Evolutionary conservation across 805 yeast species (phyloP), one percentile per base, ranked within the genome.

Genomic region (Wilhelminamyces savonicus): DNA sequence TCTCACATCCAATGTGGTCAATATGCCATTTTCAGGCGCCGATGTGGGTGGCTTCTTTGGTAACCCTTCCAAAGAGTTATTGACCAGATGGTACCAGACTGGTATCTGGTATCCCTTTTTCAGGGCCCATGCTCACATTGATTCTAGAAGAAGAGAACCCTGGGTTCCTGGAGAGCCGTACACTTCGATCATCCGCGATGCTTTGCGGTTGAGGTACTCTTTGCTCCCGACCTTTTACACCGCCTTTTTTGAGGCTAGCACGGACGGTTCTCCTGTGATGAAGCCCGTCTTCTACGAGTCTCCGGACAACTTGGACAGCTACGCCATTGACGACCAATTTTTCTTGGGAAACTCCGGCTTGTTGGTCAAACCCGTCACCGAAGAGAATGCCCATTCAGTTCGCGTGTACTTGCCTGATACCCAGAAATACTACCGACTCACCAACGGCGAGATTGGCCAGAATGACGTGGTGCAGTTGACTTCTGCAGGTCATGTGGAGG

Each of bases 21-120:
- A 95, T 7, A 79, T 77, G 77, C 95, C 96, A 18, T 90, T 88
- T 59, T 71, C 82, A 5, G 99, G 99, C 7, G 90, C 96, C 7
- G 99, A 92, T 60, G 90, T 92, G 26, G 97, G 96, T 20, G 98
- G 99, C 0, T 92, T 92, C 50, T 88, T 87, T 49, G 95, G 94
- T 3, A 72, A 92, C 51, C 97, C 98, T 0, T 62, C 77, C 0
- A 67, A 73, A 21, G 97, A 92, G 48, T 59, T 92, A 36, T 63
- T 85, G 34, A 72, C 83, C 0, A 71, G 99, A 47, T 92, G 98
- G 98, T 90, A 88, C 52, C 98, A 92, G 54, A 70, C 94, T 3
- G 98, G 97, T 35, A 74, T 83, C 17, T 90, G 94, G 81, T 88
- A 90, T 56, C 98, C 98, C 21, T 92, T 92, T 48, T 90, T 92